phyloP scores from a whole-genome alignment of 192 early-diverging fungal genomes.

The Coemansia sp. region DNA sequence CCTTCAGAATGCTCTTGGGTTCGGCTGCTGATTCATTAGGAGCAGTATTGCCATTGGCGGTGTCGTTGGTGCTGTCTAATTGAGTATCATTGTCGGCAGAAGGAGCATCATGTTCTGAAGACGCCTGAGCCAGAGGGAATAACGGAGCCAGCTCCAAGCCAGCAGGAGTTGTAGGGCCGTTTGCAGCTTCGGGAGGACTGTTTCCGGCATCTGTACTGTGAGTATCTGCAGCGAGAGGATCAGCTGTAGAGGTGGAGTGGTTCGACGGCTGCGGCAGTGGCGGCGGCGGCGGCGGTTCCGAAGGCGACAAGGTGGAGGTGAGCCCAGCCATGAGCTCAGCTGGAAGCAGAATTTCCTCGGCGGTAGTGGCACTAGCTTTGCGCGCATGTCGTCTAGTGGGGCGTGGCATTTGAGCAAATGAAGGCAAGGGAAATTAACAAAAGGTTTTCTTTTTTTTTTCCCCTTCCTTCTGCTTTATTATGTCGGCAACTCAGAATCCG shows the following conservation, averaged over 20 bases:
- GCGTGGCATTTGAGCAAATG: constrained; percentile 26
- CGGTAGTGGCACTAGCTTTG: constrained; percentile 49
- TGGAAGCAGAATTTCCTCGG: constrained; percentile 50
- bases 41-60: no score
- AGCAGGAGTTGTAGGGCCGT: background rate
- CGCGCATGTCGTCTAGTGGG: constrained; percentile 42
- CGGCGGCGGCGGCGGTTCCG: background rate
- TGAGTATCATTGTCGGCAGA: no score
- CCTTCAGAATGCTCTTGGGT: constrained; percentile 40
- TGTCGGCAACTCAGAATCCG: constrained; percentile 1
- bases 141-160: constrained; percentile 37
- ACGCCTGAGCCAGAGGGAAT: constrained; percentile 16
- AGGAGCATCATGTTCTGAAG: background rate
- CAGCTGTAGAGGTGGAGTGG: background rate
- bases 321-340: constrained; percentile 47
- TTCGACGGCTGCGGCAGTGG: no score
- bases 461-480: background rate
- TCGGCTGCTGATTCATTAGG: no score
- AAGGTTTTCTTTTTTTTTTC: constrained; percentile 4
- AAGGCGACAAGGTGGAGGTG: constrained; percentile 32
- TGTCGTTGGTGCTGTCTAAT: no score
- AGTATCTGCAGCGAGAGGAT: background rate
- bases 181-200: background rate
- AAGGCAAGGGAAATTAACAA: background rate
- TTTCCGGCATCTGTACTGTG: background rate